Percentiles rank a stretch among this genome's conserved stretches.
Conservation (phyloP, 805 yeast genomes). For the Candida maesae region DNA sequence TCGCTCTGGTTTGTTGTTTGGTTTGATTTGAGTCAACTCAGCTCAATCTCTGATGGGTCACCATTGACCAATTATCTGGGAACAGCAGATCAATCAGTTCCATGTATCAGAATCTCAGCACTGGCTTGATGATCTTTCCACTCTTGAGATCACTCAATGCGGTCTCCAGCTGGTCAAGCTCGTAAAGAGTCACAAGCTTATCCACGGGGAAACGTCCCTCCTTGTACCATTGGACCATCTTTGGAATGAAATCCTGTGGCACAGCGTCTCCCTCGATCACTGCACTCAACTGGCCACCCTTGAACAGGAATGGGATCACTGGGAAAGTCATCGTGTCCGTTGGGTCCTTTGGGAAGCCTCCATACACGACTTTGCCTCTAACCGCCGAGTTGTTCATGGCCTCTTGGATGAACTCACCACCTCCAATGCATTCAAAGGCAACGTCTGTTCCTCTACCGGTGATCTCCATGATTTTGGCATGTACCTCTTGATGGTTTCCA, state of each 20-base stretch:
- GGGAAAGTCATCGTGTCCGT: too few relatives aligned
- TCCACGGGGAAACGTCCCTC: conserved; percentile 5
- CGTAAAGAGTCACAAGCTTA: conserved; percentile 1
- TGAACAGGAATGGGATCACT: conserved; percentile 3
- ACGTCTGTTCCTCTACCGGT: conserved; percentile 11
- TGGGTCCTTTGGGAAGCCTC: too few relatives aligned
- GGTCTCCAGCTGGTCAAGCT: conserved; percentile 1
- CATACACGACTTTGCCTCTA: conserved; percentile 3
- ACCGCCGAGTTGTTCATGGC: conserved; percentile 4
- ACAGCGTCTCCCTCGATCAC: conserved; percentile 4
- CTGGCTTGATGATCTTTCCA: conserved; percentile 4
- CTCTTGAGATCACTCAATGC: conserved; percentile 3
- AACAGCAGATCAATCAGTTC: too few relatives aligned
- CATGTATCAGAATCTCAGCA: conserved; percentile 2
- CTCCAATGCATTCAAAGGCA: conserved; percentile 12
- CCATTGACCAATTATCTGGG: too few relatives aligned
- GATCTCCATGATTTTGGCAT: conserved; percentile 8
- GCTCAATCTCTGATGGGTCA: too few relatives aligned
- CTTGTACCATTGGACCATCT: conserved; percentile 8
- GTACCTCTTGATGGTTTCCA: conserved; percentile 6
- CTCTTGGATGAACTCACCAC: conserved; percentile 1
- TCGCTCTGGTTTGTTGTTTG: too few relatives aligned
- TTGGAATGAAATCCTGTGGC: conserved; percentile 4
- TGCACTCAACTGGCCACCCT: background rate
- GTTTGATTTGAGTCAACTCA: too few relatives aligned